Evolutionary conservation across 2,329 filamentous ascomycete genomes (phyloP).

Genomic region (Pseudogymnoascus sp.): DNA sequence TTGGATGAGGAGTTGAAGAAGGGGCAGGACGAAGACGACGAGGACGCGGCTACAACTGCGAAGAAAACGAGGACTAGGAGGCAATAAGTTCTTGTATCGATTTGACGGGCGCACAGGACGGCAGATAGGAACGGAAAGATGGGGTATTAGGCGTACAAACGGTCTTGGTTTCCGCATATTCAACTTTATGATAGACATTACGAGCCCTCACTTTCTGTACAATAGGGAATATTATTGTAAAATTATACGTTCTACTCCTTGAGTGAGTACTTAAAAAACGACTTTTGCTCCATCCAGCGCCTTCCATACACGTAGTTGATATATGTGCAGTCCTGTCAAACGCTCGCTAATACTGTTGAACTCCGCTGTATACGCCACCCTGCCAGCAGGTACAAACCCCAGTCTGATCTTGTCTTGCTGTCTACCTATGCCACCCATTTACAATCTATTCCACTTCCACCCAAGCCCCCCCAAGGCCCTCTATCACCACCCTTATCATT

Average conservation of each 20-base stretch:
- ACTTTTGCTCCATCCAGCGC: constrained; percentile 9
- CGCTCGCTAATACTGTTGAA: constrained; percentile 9
- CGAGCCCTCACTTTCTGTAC: neutral
- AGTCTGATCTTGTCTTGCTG: neutral
- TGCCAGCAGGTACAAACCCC: constrained; percentile 1
- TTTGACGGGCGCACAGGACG: constrained; percentile 1
- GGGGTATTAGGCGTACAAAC: neutral
- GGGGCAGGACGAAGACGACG: constrained; percentile 74
- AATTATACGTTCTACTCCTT: constrained; percentile 1
- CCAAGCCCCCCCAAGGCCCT: neutral
- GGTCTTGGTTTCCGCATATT: constrained; percentile 1
- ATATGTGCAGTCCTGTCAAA: constrained; percentile 8
- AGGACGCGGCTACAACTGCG: constrained; percentile 46
- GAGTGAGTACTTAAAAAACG: constrained; percentile 2
- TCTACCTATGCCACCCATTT: neutral
- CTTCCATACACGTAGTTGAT: constrained; percentile 10
- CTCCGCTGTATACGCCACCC: constrained; percentile 5
- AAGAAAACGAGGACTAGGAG: constrained; percentile 41
- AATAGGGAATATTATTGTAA: constrained; percentile 1
- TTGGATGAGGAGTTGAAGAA: constrained; percentile 68
- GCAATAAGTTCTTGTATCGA: constrained; percentile 17
- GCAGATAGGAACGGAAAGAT: neutral
- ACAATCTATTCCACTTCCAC: neutral
- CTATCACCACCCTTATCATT: constrained; percentile 13
- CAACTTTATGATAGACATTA: constrained; percentile 1